Evolutionary conservation across 1,284 basidiomycete species (phyloP), one percentile per base, ranked within the genome.

Genomic region (Tranzscheliella williamsii): DNA sequence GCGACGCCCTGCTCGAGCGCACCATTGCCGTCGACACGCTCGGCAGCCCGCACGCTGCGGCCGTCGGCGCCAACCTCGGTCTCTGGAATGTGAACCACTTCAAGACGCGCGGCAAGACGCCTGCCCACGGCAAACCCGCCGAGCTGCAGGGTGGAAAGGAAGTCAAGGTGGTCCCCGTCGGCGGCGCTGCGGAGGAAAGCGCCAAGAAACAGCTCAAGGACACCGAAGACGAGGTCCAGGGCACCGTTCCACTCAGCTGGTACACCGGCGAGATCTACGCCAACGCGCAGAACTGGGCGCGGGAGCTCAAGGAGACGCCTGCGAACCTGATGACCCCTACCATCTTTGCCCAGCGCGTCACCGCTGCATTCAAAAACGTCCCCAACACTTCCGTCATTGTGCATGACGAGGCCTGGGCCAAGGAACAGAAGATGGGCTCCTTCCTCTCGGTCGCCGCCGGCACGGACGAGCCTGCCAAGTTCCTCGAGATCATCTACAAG

Each of bases 391-490:
- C 87, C 65, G 81, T 91, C 39, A 82, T 85, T 33, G 84, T 88
- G 13, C 86, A 82, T 36, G 90, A 93, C 66, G 85, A 87, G 81
- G 86, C 86, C 87, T 92, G 90, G 89, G 89, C 88, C 11, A 81
- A 84, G 45, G 82, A 87, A 77, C 87, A 89, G 80, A 86, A 86
- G 50, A 92, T 92, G 90, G 87, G 85, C 66, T 85, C 87, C 2
- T 92, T 93, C 84, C 84, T 94, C 21, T 91, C 89, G 1, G 91
- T 94, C 5, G 86, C 89, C 7, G 85, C 86, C 50, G 91, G 91
- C 23, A 87, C 88, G 6, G 81, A 84, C 13, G 87, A 92, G 76
- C 90, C 91, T 5, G 85, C 88, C 42, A 91, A 90, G 76, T 85
- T 93, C 78, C 81, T 94, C 44, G 90, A 93, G 79, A 86, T 94